These are phyloP conservation scores for Fragosphaeria purpurea DNA, from an alignment of 2,329 filamentous ascomycete genomes.

Conservation along the genomic window DNA sequence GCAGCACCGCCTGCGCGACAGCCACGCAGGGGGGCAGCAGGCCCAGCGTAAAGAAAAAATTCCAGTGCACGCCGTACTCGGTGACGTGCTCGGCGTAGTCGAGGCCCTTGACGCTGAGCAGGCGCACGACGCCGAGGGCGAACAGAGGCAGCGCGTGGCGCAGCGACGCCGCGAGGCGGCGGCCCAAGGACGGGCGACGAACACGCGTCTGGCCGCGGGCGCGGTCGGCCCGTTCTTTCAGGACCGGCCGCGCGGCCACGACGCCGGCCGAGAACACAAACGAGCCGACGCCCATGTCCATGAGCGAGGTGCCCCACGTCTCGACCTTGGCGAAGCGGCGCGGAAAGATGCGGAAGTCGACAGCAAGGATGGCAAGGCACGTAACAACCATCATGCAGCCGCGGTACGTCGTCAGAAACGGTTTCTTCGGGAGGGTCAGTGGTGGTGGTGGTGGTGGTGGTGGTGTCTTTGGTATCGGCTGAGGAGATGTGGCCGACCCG, in stretches of 20 bases:
- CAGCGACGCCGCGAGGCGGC: conserved; percentile 55
- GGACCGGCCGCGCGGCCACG: conserved; percentile 72
- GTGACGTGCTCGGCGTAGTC: conserved; percentile 96
- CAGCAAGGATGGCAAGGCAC: conserved; percentile 85
- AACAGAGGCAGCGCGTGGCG: conserved; percentile 78
- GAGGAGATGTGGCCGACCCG: neutral
- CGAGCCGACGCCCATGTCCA: conserved; percentile 94
- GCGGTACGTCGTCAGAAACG: conserved; percentile 86
- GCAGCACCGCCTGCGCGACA: conserved; percentile 63
- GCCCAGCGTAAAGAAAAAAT: conserved; percentile 96
- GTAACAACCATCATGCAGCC: conserved; percentile 87
- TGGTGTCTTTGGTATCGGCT: neutral
- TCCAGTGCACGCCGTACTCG: conserved; percentile 98
- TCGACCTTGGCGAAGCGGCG: conserved; percentile 95
- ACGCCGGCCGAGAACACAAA: conserved; percentile 93
- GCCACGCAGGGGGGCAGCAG: conserved; percentile 84
- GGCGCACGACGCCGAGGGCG: conserved; percentile 65
- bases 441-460: conserved; percentile 24
- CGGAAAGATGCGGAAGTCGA: conserved; percentile 89
- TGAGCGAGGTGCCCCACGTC: conserved; percentile 98
- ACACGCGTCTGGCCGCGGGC: neutral
- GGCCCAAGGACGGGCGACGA: conserved; percentile 37
- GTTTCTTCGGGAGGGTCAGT: conserved; percentile 68
- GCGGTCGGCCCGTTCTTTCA: conserved; percentile 56
- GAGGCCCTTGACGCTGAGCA: conserved; percentile 83